A percentile compares a stretch with the other conserved stretches of the same genome.
phyloP scores from a whole-genome alignment of 768 basidiomycete species.

The Tulasnella sp. region DNA sequence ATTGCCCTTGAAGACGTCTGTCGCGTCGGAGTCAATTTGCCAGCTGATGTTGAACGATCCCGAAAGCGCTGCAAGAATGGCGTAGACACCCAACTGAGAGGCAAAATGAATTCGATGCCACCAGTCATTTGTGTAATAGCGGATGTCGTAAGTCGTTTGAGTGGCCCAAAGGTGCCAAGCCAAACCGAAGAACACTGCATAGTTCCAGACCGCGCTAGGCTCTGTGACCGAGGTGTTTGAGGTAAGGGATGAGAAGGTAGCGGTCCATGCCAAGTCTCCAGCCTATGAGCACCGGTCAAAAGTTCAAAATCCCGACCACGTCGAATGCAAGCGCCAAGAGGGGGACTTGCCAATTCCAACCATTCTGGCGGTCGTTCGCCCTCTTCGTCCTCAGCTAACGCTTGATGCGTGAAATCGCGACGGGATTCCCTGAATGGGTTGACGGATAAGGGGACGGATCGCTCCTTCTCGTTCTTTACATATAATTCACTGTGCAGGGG shows the following conservation, averaged over 20 bases:
- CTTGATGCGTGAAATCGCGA: neutral
- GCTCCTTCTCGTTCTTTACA: neutral
- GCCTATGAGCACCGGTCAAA: neutral
- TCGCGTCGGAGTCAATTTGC: neutral
- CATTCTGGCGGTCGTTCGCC: neutral
- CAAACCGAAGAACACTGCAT: neutral
- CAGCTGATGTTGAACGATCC: neutral
- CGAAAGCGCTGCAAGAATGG: neutral
- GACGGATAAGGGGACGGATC: neutral
- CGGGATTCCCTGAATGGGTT: neutral
- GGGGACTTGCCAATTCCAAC: neutral
- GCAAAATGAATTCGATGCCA: neutral
- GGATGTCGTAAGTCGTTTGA: conserved; percentile 6
- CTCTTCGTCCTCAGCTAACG: neutral
- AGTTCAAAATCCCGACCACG: neutral
- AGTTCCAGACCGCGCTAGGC: neutral
- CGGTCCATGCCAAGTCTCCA: neutral
- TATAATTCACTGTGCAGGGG: neutral
- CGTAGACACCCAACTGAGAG: conserved; percentile 7
- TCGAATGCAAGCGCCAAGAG: neutral
- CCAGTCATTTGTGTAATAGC: conserved; percentile 16
- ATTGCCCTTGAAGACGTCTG: neutral
- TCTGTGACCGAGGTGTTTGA: neutral
- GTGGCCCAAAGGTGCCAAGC: neutral
- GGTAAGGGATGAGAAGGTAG: neutral